These are phyloP conservation scores for Rhodotorula sp. DNA, from an alignment of 1,284 basidiomycete species.

Conservation along the genomic window DNA sequence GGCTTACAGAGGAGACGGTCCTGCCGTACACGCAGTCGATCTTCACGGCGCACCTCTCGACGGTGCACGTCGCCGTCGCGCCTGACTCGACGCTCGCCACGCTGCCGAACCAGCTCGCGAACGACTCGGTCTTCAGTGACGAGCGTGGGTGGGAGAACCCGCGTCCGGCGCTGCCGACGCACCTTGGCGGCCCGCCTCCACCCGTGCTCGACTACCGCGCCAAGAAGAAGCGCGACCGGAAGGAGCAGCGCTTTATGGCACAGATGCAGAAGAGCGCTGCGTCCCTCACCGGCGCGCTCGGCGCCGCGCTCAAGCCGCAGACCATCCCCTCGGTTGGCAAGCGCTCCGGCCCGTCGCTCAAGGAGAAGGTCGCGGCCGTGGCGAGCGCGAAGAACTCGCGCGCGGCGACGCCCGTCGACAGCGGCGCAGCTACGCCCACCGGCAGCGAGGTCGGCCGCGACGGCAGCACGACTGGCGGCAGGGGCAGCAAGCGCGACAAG, in stretches of 20 bases:
- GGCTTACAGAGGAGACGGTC: slow-evolving; percentile 14
- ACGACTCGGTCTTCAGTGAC: slow-evolving; percentile 58
- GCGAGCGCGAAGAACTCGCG: slow-evolving; percentile 10
- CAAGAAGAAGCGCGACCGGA: slow-evolving; percentile 53
- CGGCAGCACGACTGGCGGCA: slow-evolving; percentile 28
- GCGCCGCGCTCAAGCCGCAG: slow-evolving; percentile 59
- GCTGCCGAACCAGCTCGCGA: slow-evolving; percentile 51
- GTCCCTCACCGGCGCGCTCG: slow-evolving; percentile 65
- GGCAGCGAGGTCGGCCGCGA: slow-evolving; percentile 40
- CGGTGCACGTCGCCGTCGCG: slow-evolving; percentile 51
- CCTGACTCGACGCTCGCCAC: slow-evolving; percentile 42
- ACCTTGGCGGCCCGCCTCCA: slow-evolving; percentile 58
- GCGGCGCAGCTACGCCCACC: slow-evolving; percentile 23
- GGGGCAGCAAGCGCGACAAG: slow-evolving; percentile 47
- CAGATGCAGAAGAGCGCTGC: slow-evolving; percentile 62
- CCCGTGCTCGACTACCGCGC: slow-evolving; percentile 45
- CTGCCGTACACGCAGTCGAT: slow-evolving; percentile 60
- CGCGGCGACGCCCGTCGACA: slow-evolving; percentile 11
- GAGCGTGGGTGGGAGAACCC: slow-evolving; percentile 63
- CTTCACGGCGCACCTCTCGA: slow-evolving; percentile 58
- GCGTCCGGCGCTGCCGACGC: slow-evolving; percentile 59
- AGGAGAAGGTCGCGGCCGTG: slow-evolving; percentile 24
- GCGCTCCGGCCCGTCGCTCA: slow-evolving; percentile 21
- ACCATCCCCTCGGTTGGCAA: slow-evolving; percentile 56
- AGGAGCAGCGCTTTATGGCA: slow-evolving; percentile 62